These are phyloP conservation scores for Crotalaria pallida DNA, from an alignment of 306 rosid genomes.

Conservation along the genomic window DNA sequence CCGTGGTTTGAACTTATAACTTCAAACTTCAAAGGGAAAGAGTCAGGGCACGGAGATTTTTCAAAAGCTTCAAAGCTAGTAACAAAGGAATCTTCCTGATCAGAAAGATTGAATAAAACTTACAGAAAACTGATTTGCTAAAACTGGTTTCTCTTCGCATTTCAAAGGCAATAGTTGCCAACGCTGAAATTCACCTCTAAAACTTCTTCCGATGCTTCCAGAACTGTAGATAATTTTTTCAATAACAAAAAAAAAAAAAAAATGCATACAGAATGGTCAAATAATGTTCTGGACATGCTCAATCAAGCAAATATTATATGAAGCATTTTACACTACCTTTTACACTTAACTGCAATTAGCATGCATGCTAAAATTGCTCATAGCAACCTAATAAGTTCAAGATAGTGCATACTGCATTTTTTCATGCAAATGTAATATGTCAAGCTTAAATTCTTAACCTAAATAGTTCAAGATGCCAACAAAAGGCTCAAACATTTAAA, in stretches of 20 bases:
- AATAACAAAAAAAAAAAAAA: conserved; percentile 2
- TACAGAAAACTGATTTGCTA: conserved; percentile 93
- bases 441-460: background rate
- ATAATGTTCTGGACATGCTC: conserved; percentile 1
- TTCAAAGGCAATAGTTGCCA: conserved; percentile 72
- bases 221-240: conserved; percentile 42
- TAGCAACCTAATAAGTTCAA: background rate
- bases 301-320: conserved; percentile 3
- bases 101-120: conserved; percentile 28
- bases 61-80: conserved; percentile 5
- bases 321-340: conserved; percentile 5
- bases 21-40: background rate
- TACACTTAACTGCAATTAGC: background rate
- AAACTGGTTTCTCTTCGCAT: conserved; percentile 82
- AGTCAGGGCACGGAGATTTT: background rate
- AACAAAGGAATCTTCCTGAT: conserved; percentile 11
- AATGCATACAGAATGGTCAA: background rate
- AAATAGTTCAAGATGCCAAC: background rate
- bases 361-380: background rate
- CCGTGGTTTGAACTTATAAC: background rate
- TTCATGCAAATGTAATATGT: background rate
- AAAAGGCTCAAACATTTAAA: background rate
- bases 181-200: conserved; percentile 84
- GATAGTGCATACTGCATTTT: background rate
- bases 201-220: conserved; percentile 94